Evolutionary conservation across 805 yeast species (phyloP), one percentile per base, ranked within the genome.

Genomic region (Wickerhamiella alocasiicola): DNA sequence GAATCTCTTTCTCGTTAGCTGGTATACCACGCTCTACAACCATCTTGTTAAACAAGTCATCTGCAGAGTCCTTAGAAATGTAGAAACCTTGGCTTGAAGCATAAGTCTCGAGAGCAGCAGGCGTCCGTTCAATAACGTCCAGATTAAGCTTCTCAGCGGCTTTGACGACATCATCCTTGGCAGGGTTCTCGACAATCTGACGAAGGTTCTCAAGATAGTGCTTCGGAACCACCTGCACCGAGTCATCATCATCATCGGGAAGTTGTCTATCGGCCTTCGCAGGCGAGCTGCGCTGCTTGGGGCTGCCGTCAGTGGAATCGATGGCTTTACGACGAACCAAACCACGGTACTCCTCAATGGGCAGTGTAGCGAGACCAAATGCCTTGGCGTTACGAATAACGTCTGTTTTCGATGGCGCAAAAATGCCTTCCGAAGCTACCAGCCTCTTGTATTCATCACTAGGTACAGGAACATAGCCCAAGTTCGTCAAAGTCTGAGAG

Each of bases 1-100:
- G 19, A 4, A 48, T 29, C 9, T 43, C 46, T 52, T 81, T 91
- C 5, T 81, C 87, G 2, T 32, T 23, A 6, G 39, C 26, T 7
- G 52, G 51, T 16, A 55, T 46, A 7, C 51, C 55, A 2, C 46
- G 43, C 36, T 46, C 46, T 9, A 41, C 38, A 5, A 60, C 59
- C 44, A 55, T 42, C 3, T 27, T 35, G 3, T 31, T 42, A 5
- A 60, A 46, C 43, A 57, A 62, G 3, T 48, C 52, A 13, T 47
- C 41, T 3, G 53, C 46, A 5, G 62, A 61, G 11, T 39, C 32
- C 43, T 59, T 61, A 7, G 51, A 53, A 23, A 58, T 9, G 65
- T 65, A 46, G 64, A 65, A 11, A 52, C 54, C 50, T 60, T 51
- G 52, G 28, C 30, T 43, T n/a, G 35, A 21, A 16, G 46, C 47